Conservation (phyloP, 306 rosid genomes). For the Cucurbita ficifolia region DNA sequence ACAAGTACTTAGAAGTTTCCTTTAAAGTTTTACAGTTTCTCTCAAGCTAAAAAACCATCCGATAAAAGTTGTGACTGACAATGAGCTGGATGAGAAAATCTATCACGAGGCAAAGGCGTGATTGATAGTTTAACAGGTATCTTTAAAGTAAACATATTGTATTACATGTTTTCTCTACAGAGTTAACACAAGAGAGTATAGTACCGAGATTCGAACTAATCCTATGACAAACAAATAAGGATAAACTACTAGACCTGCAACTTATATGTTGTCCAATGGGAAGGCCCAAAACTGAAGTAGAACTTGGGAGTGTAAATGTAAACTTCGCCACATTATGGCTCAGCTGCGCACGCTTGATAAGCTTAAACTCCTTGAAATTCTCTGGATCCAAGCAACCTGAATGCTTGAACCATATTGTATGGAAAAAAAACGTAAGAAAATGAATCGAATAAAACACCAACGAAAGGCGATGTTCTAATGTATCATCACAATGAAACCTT, state of each 20-base stretch:
- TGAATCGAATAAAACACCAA: background rate
- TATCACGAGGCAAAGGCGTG: background rate
- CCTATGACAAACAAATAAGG: background rate
- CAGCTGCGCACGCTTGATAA: conserved; percentile 57
- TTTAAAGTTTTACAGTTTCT: background rate
- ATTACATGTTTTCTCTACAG: background rate
- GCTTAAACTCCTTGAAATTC: conserved; percentile 62
- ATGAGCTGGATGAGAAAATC: background rate
- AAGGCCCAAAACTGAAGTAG: conserved; percentile 84
- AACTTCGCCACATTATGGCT: conserved; percentile 98
- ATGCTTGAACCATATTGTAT: conserved; percentile 2
- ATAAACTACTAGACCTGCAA: conserved; percentile 52
- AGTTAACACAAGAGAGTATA: background rate
- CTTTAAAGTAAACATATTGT: background rate
- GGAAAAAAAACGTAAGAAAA: background rate
- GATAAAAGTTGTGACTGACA: background rate
- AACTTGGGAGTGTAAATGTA: conserved; percentile 59
- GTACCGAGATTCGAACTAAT: background rate
- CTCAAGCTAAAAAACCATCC: background rate
- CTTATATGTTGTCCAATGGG: conserved; percentile 98
- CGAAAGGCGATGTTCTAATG: background rate
- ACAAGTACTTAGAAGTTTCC: background rate
- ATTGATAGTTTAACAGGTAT: background rate
- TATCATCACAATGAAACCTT: background rate
- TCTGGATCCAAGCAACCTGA: conserved; percentile 67